Percentiles rank a stretch among this genome's conserved stretches.
Conservation (phyloP, 345 rosid genomes). For the Syzygium oleosum region DNA sequence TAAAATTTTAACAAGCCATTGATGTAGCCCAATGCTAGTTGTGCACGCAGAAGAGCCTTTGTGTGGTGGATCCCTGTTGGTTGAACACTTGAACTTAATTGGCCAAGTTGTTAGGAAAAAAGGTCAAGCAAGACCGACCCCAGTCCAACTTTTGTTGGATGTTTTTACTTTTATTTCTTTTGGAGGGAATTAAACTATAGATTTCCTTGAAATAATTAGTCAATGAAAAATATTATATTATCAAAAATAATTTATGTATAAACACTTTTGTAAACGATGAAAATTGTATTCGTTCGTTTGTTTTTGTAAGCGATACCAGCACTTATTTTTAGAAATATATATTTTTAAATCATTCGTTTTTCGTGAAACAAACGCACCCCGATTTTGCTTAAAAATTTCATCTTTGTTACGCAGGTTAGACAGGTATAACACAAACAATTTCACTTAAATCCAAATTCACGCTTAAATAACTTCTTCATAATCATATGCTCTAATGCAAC, state of each 20-base stretch:
- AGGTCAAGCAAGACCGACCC: background rate
- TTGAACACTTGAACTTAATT: background rate
- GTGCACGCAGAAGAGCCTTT: background rate
- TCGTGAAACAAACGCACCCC: background rate
- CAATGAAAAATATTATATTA: background rate
- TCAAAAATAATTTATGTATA: background rate
- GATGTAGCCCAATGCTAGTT: background rate
- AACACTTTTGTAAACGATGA: fast-evolving
- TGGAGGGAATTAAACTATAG: background rate
- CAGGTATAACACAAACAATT: background rate
- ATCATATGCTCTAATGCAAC: background rate
- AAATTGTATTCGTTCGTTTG: background rate
- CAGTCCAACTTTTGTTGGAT: background rate
- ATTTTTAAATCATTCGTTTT: background rate
- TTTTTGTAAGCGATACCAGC: background rate
- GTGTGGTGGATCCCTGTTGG: background rate
- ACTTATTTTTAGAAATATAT: background rate
- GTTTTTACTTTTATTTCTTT: background rate
- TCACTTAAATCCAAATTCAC: background rate
- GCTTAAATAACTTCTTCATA: background rate
- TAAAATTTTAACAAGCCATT: background rate
- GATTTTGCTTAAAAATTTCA: background rate
- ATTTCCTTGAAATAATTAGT: background rate
- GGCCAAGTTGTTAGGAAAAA: background rate
- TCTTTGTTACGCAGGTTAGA: background rate